Evolutionary conservation across 2,329 filamentous ascomycete species (phyloP).

Genomic region (Trichoderma atroviride): DNA sequence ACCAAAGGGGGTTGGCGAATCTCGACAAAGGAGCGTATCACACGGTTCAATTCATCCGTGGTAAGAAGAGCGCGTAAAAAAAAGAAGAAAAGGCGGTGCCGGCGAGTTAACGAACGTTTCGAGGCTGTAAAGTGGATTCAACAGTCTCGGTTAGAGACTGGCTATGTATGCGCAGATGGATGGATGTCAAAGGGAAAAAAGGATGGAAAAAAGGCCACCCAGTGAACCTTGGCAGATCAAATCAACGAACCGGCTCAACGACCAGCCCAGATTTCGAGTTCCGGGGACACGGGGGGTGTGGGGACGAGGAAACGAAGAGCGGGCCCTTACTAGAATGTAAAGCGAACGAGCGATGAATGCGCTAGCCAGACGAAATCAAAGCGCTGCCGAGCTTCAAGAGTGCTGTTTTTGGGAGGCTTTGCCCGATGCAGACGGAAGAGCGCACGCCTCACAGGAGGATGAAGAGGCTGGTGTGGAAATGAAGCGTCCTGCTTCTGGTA

Average conservation of each 20-base stretch:
- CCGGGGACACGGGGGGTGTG: constrained; percentile 28
- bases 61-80: neutral
- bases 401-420: constrained; percentile 19
- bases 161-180: constrained; percentile 12
- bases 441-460: neutral
- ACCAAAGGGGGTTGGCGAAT: constrained; percentile 29
- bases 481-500: neutral
- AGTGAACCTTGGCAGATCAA: constrained; percentile 22
- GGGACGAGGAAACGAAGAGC: constrained; percentile 22
- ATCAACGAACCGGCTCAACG: constrained; percentile 23
- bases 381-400: neutral
- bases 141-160: constrained; percentile 12
- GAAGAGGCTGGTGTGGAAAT: constrained; percentile 11
- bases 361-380: constrained; percentile 12
- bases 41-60: constrained; percentile 24
- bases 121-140: constrained; percentile 6
- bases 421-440: constrained; percentile 17
- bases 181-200: constrained; percentile 21
- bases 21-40: constrained; percentile 14
- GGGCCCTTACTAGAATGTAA: constrained; percentile 25
- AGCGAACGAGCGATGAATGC: constrained; percentile 25
- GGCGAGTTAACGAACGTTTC: constrained; percentile 20
- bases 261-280: constrained; percentile 25
- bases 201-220: constrained; percentile 16
- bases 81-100: neutral